Conservation (phyloP, 441 rosid species). For the Breynia disticha region DNA sequence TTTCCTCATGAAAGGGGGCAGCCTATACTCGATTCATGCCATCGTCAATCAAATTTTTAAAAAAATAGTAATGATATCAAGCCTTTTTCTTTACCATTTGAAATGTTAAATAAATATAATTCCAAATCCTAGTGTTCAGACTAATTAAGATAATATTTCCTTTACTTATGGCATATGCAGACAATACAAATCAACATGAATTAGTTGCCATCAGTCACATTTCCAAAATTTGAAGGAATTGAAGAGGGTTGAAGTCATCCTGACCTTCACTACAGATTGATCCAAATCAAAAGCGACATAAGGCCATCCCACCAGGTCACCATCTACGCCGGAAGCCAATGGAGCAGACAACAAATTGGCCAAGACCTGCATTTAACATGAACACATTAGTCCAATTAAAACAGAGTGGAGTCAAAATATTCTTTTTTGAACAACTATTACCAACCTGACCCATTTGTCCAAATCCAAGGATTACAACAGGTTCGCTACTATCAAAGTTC, state of each 20-base stretch:
- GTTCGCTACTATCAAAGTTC: conserved; percentile 64
- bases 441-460: conserved; percentile 95
- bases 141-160: no score
- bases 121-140: no score
- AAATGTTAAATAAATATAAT: no score
- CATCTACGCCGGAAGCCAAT: conserved; percentile 59
- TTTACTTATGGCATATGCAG: no score
- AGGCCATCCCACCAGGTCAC: conserved; percentile 57
- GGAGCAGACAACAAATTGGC: conserved; percentile 90
- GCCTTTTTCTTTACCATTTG: no score
- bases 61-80: no score
- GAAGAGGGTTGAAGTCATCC: conserved; percentile 6
- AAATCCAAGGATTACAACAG: conserved; percentile 86
- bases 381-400: conserved; percentile 2
- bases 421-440: conserved; percentile 4
- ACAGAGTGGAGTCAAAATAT: conserved; percentile 7
- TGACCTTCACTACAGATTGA: conserved; percentile 82
- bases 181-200: no score
- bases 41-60: no score
- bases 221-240: background rate
- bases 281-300: conserved; percentile 89
- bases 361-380: conserved; percentile 47
- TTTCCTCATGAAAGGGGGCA: no score
- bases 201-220: background rate
- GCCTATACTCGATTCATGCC: no score